Conservation (phyloP, 2,329 filamentous ascomycete genomes). For the Botrytis fabae region DNA sequence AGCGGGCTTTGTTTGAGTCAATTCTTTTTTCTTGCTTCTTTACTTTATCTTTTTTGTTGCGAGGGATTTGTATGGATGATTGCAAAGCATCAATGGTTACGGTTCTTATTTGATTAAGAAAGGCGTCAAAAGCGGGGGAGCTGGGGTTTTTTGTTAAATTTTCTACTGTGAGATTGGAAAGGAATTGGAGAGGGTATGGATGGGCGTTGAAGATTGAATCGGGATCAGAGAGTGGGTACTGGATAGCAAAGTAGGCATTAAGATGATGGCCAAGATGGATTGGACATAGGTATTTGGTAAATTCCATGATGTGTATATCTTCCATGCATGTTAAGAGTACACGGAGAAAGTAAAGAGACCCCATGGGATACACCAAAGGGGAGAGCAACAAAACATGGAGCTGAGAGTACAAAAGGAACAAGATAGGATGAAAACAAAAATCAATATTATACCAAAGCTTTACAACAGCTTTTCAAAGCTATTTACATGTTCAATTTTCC, state of each 20-base stretch:
- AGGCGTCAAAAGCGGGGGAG: conserved; percentile 7
- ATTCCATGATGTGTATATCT: conserved; percentile 17
- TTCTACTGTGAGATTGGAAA: conserved; percentile 15
- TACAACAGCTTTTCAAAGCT: neutral
- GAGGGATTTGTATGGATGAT: conserved; percentile 3
- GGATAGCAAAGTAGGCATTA: neutral
- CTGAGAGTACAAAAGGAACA: neutral
- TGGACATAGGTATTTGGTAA: conserved; percentile 6
- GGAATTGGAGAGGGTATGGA: conserved; percentile 3
- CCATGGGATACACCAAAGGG: neutral
- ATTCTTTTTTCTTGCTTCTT: conserved; percentile 4
- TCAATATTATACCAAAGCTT: conserved; percentile 9
- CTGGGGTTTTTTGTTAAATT: neutral
- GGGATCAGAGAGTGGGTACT: neutral
- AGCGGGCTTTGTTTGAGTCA: conserved; percentile 24
- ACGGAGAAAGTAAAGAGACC: neutral
- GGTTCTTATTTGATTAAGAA: conserved; percentile 1
- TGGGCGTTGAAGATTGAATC: conserved; percentile 12
- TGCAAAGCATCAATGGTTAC: conserved; percentile 3
- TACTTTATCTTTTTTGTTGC: neutral
- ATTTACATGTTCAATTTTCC: neutral
- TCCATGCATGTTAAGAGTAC: conserved; percentile 8
- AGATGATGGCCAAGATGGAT: neutral
- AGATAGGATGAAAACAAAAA: conserved; percentile 1
- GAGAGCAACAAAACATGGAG: neutral